These are phyloP conservation scores for Ramularia endophylla DNA, from an alignment of 2,329 filamentous ascomycete species.

Conservation along the genomic window DNA sequence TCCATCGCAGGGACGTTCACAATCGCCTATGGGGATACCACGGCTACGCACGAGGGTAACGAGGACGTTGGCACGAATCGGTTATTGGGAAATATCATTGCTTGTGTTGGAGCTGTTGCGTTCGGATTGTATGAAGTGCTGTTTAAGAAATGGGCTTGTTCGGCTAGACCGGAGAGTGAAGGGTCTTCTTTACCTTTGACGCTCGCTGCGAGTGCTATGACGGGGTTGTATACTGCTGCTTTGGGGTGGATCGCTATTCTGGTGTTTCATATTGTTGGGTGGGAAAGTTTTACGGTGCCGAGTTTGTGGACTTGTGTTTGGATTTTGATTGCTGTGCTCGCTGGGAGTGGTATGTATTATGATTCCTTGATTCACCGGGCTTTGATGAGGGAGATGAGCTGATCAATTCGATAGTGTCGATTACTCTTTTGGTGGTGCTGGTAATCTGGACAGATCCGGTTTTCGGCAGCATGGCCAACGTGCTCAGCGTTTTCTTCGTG, in stretches of 20 bases:
- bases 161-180: conserved; percentile 20
- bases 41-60: conserved; percentile 17
- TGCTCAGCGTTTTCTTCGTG: conserved; percentile 30
- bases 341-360: conserved; percentile 21
- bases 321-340: conserved; percentile 26
- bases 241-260: conserved; percentile 27
- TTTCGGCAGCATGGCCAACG: conserved; percentile 30
- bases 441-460: conserved; percentile 32
- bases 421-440: conserved; percentile 27
- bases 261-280: conserved; percentile 24
- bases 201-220: conserved; percentile 27
- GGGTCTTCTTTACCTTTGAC: conserved; percentile 26
- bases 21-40: conserved; percentile 31
- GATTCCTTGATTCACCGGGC: not conserved
- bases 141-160: conserved; percentile 32
- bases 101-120: conserved; percentile 26
- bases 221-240: conserved; percentile 27
- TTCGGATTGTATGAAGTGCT: conserved; percentile 32
- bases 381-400: no score
- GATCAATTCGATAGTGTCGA: conserved; percentile 17
- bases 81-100: conserved; percentile 28
- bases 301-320: conserved; percentile 21
- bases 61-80: conserved; percentile 22
- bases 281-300: conserved; percentile 26
- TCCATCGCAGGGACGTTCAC: conserved; percentile 29